A percentile compares a stretch with the other conserved stretches of the same genome.
Conservation (phyloP, 2,329 filamentous ascomycete genomes). For the Cladobotryum mycophilum region DNA sequence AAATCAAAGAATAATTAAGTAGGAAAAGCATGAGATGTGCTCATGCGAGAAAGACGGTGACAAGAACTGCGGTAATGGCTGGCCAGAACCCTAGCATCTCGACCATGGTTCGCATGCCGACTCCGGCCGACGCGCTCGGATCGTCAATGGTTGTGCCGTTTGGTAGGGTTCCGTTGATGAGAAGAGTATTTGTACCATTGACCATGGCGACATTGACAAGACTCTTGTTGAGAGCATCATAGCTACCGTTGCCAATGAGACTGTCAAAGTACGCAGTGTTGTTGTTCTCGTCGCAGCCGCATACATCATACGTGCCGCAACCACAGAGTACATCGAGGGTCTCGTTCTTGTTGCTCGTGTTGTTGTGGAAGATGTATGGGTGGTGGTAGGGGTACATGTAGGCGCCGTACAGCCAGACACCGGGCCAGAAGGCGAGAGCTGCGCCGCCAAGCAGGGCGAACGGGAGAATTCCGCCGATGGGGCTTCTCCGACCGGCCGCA, state of each 20-base stretch:
- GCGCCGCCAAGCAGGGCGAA: slow-evolving; percentile 44
- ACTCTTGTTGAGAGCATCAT: slow-evolving; percentile 51
- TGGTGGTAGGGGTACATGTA: slow-evolving; percentile 50
- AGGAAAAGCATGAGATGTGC: background rate
- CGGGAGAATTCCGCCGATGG: slow-evolving; percentile 44
- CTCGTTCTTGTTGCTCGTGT: slow-evolving; percentile 36
- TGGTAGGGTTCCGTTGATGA: slow-evolving; percentile 70
- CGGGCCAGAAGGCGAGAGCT: slow-evolving; percentile 55
- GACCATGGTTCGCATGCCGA: slow-evolving; percentile 26
- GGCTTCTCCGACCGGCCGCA: slow-evolving; percentile 44
- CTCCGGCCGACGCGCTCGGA: slow-evolving; percentile 28
- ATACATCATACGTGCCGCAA: slow-evolving; percentile 46
- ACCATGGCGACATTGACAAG: slow-evolving; percentile 51
- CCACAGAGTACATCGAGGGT: slow-evolving; percentile 34
- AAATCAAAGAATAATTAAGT: background rate
- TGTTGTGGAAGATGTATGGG: slow-evolving; percentile 44
- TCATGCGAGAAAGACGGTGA: slow-evolving; percentile 39
- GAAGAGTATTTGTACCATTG: slow-evolving; percentile 44
- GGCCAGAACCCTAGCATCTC: slow-evolving; percentile 46
- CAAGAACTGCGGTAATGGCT: slow-evolving; percentile 36
- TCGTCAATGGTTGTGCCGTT: slow-evolving; percentile 53
- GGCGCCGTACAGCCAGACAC: slow-evolving; percentile 57
- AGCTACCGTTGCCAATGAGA: slow-evolving; percentile 60
- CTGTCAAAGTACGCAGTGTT: slow-evolving; percentile 53
- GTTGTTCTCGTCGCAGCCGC: slow-evolving; percentile 64